Conservation (phyloP, 192 early-diverging fungal species). For the Funneliformis mosseae region DNA sequence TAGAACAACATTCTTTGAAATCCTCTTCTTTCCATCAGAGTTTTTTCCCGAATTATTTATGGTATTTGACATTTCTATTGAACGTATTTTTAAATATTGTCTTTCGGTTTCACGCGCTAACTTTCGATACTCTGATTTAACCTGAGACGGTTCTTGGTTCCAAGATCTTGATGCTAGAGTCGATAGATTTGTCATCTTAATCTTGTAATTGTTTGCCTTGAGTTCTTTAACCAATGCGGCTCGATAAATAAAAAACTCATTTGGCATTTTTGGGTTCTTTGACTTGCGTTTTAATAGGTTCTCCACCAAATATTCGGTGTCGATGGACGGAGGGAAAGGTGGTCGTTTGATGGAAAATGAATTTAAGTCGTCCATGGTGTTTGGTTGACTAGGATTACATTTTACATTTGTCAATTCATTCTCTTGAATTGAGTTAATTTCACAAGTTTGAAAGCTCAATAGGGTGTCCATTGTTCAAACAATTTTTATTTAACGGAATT, state of each 20-base stretch:
- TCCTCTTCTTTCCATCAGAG: neutral
- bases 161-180: conserved; percentile 12
- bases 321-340: conserved; percentile 3
- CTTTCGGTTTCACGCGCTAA: conserved; percentile 22
- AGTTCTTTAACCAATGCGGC: conserved; percentile 7
- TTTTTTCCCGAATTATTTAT: neutral
- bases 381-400: neutral
- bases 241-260: conserved; percentile 33
- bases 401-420: no score
- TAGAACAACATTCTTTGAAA: neutral
- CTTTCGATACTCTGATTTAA: conserved; percentile 21
- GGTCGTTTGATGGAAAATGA: neutral
- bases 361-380: neutral
- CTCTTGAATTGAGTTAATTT: no score
- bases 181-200: conserved; percentile 26
- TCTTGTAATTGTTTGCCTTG: neutral
- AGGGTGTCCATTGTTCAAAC: no score
- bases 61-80: neutral
- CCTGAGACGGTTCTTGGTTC: neutral
- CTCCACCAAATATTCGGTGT: neutral
- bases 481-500: no score
- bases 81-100: conserved; percentile 7
- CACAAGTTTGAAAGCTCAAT: no score
- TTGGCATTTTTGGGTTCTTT: conserved; percentile 4
- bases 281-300: neutral